Conservation (phyloP, 1,284 basidiomycete genomes). For the Afroboletus lepidellus region DNA sequence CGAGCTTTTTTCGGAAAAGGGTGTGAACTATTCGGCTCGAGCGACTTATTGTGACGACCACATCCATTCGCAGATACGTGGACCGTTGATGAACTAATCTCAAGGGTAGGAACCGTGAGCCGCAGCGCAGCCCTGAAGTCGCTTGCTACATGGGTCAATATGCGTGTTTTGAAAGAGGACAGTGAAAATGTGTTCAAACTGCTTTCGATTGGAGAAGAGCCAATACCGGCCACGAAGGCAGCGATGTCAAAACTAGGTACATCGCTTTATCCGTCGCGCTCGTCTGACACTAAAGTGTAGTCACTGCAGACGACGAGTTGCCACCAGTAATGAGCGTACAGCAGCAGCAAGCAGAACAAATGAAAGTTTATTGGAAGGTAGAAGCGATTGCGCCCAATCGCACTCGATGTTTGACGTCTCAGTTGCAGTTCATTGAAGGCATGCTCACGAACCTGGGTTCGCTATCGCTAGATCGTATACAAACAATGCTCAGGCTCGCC, state of each 20-base stretch:
- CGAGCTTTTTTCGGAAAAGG: conserved; percentile 77
- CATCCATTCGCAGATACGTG: conserved; percentile 52
- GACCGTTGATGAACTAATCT: conserved; percentile 65
- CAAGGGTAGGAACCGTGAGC: conserved; percentile 64
- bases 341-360: conserved; percentile 79
- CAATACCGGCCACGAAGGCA: conserved; percentile 21
- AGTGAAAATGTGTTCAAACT: conserved; percentile 56
- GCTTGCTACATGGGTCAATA: conserved; percentile 79
- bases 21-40: conserved; percentile 33
- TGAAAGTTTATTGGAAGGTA: conserved; percentile 85
- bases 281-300: conserved; percentile 18
- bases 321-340: conserved; percentile 57
- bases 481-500: conserved; percentile 79
- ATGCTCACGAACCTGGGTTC: conserved; percentile 82
- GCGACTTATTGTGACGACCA: background rate
- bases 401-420: conserved; percentile 5
- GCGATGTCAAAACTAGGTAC: conserved; percentile 35
- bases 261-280: conserved; percentile 4
- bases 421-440: conserved; percentile 71
- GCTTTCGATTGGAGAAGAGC: conserved; percentile 59
- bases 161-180: conserved; percentile 76
- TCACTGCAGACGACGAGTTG: conserved; percentile 41
- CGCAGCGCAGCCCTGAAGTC: conserved; percentile 65
- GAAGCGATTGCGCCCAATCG: conserved; percentile 8
- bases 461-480: conserved; percentile 73